These are phyloP conservation scores for Papilionanthe hybrid DNA, from an alignment of 116 monocot species.

Conservation along the genomic window DNA sequence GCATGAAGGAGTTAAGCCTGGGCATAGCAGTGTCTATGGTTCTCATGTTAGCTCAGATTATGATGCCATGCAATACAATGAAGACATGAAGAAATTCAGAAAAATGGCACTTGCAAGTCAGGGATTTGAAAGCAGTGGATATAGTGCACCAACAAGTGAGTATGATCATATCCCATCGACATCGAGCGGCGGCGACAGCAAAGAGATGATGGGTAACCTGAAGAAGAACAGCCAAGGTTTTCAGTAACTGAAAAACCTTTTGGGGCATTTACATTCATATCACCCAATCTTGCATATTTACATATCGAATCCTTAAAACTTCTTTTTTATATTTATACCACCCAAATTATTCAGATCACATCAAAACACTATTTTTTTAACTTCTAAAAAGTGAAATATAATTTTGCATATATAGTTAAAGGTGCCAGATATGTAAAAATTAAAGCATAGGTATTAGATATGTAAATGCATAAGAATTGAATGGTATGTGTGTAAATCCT, in stretches of 20 bases:
- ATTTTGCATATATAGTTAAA: too few species aligned
- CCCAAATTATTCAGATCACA: too few species aligned
- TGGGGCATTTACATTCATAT: too few species aligned
- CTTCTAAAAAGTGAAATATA: too few species aligned
- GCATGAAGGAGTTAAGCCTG: conserved; percentile 54
- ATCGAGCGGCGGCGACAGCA: conserved; percentile 71
- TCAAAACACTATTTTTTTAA: too few species aligned
- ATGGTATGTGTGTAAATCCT: too few species aligned
- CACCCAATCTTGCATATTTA: too few species aligned
- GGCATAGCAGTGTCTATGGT: conserved; percentile 40
- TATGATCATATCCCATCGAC: conserved; percentile 65
- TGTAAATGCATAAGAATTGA: too few species aligned
- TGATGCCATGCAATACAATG: conserved; percentile 53
- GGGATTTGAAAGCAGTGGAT: conserved; percentile 41
- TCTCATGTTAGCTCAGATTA: conserved; percentile 65
- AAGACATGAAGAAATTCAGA: conserved; percentile 71
- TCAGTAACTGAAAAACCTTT: conserved; percentile 4
- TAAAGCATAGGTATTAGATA: too few species aligned
- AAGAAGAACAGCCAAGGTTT: conserved; percentile 32
- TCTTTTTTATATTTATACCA: too few species aligned
- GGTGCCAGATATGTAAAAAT: too few species aligned
- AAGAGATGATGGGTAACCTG: conserved; percentile 28
- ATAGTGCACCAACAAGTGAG: conserved; percentile 62
- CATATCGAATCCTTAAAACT: too few species aligned
- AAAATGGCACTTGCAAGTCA: conserved; percentile 55